Percentiles rank a stretch among this genome's conserved stretches.
Conservation (phyloP, 441 rosid genomes). For the Populus hybrid region DNA sequence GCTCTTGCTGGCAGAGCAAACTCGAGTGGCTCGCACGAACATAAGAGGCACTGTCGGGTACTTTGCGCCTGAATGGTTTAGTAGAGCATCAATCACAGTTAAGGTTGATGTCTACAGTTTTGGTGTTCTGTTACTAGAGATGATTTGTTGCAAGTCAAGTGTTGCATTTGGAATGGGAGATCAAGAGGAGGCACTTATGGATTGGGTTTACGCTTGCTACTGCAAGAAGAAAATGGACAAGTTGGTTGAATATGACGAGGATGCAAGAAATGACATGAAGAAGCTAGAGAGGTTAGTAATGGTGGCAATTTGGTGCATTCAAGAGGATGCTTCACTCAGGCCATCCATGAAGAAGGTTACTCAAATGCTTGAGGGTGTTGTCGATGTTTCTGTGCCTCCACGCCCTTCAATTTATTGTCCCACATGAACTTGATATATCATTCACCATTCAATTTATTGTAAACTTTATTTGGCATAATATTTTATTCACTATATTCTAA, state of each 20-base stretch:
- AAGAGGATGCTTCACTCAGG: conserved; percentile 23
- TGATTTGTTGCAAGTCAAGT: conserved; percentile 33
- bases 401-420: background rate
- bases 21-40: conserved; percentile 25
- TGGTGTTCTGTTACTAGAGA: conserved; percentile 46
- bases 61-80: conserved; percentile 46
- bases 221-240: background rate
- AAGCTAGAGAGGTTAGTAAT: conserved; percentile 25
- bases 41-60: conserved; percentile 48
- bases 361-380: background rate
- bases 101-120: conserved; percentile 60
- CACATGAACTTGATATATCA: background rate
- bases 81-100: conserved; percentile 38
- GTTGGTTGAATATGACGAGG: conserved; percentile 29
- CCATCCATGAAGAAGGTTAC: background rate
- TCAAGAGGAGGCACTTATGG: conserved; percentile 19
- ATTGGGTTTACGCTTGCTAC: conserved; percentile 41
- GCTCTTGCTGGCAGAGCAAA: conserved; percentile 38
- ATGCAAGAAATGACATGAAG: conserved; percentile 19
- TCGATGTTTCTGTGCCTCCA: background rate
- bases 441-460: background rate
- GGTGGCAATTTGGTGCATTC: conserved; percentile 44
- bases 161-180: conserved; percentile 5
- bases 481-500: too few species aligned
- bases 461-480: too few species aligned